These are phyloP conservation scores for Solanum habrochaites DNA, from an alignment of 257 asterid genomes.

Conservation along the genomic window DNA sequence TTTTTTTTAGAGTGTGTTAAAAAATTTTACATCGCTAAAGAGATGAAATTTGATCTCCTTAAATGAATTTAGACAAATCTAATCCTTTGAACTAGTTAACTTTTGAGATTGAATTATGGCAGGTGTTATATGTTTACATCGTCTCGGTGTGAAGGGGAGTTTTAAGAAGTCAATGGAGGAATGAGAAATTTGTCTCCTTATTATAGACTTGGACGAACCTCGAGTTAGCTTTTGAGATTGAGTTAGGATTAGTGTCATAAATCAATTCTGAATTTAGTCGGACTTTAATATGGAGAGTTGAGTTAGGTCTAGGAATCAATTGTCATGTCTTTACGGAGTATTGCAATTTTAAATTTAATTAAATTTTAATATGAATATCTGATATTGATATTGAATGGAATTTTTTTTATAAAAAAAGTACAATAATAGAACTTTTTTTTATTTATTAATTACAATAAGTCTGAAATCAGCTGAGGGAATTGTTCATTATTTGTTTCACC, in stretches of 20 bases:
- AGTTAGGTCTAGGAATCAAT: too few species aligned
- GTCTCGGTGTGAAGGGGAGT: too few species aligned
- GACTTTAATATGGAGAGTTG: neutral
- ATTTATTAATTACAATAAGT: neutral
- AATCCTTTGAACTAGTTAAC: neutral
- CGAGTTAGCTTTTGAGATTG: neutral
- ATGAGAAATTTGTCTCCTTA: neutral
- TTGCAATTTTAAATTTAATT: too few species aligned
- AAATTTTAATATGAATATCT: too few species aligned
- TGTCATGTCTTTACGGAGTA: too few species aligned
- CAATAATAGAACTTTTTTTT: neutral
- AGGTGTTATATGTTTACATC: neutral
- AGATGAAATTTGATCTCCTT: neutral
- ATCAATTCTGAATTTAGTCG: too few species aligned
- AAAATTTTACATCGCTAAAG: too few species aligned
- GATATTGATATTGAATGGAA: too few species aligned
- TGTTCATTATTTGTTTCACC: neutral
- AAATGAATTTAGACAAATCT: neutral
- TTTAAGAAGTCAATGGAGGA: neutral
- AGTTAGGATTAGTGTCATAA: neutral
- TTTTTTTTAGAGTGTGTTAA: too few species aligned
- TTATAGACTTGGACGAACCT: neutral
- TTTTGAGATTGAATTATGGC: neutral
- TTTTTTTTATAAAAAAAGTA: neutral
- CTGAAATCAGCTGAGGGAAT: neutral